phyloP scores from a whole-genome alignment of 768 basidiomycete species.

The Tulasnella sp. region DNA sequence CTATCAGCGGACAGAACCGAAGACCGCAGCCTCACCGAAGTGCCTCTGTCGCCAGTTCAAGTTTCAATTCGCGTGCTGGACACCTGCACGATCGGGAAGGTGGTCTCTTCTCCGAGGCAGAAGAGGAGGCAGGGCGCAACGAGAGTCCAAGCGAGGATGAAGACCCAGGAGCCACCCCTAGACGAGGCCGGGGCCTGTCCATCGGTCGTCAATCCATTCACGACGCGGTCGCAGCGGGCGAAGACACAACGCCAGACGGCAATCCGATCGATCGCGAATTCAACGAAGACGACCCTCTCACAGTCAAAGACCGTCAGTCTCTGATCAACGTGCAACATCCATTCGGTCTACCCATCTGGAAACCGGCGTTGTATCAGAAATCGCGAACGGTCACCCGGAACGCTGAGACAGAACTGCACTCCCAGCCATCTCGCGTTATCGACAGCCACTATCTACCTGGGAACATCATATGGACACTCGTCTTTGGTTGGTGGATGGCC shows the following conservation, averaged over 20 bases:
- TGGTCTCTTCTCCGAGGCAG: slow-evolving; percentile 20
- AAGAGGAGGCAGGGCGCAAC: slow-evolving; percentile 11
- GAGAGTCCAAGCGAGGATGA: slow-evolving; percentile 16
- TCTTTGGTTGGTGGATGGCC: slow-evolving; percentile 93
- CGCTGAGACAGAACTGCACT: slow-evolving; percentile 90
- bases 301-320: slow-evolving; percentile 90
- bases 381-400: slow-evolving; percentile 91
- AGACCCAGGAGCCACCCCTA: slow-evolving; percentile 20
- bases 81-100: not conserved
- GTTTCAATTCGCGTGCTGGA: slow-evolving; percentile 7
- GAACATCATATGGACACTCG: slow-evolving; percentile 84
- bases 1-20: not conserved
- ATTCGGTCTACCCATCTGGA: slow-evolving; percentile 99
- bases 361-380: slow-evolving; percentile 97
- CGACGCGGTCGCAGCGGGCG: slow-evolving; percentile 11
- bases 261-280: slow-evolving; percentile 21
- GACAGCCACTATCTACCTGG: slow-evolving; percentile 89
- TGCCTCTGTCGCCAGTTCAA: slow-evolving; percentile 20
- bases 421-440: slow-evolving; percentile 84
- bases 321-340: slow-evolving; percentile 99
- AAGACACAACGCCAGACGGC: slow-evolving; percentile 10
- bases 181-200: not conserved
- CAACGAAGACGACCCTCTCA: slow-evolving; percentile 78
- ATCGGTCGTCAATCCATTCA: slow-evolving; percentile 4
- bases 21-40: slow-evolving; percentile 4